These are phyloP conservation scores for Nemania bipapillata DNA, from an alignment of 2,329 filamentous ascomycete genomes.

Conservation along the genomic window DNA sequence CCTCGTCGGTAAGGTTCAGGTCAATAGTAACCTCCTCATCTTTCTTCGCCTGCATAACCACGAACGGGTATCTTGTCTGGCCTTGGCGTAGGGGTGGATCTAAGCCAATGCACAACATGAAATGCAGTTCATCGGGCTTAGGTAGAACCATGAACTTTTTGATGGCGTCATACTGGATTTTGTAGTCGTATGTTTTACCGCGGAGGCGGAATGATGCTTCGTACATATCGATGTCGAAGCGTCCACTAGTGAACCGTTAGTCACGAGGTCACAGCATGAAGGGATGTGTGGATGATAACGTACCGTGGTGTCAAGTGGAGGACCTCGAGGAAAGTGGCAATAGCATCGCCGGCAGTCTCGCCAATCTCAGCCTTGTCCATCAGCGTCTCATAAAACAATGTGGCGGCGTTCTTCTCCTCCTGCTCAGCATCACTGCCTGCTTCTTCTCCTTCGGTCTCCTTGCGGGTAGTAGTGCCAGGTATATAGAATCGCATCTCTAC, in stretches of 20 bases:
- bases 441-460: conserved; percentile 77
- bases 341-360: conserved; percentile 97
- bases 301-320: conserved; percentile 94
- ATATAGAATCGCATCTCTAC: conserved; percentile 99
- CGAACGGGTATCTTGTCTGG: conserved; percentile 96
- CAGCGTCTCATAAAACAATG: conserved; percentile 96
- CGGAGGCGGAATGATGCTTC: conserved; percentile 95
- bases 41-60: conserved; percentile 98
- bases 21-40: conserved; percentile 98
- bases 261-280: background rate
- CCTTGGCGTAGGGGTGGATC: conserved; percentile 96
- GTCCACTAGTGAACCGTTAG: conserved; percentile 72
- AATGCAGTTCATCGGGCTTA: conserved; percentile 97
- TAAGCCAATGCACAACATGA: conserved; percentile 91
- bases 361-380: conserved; percentile 99
- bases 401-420: conserved; percentile 94
- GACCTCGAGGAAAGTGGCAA: conserved; percentile 95
- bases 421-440: conserved; percentile 73
- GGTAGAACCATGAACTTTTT: conserved; percentile 99
- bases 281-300: conserved; percentile 29
- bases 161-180: conserved; percentile 96
- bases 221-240: conserved; percentile 99
- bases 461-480: conserved; percentile 85
- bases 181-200: conserved; percentile 99
- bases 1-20: conserved; percentile 92